Evolutionary conservation across 257 asterid genomes (phyloP), one percentile per base, ranked within the genome.

Genomic region (Solanum paucissectum): DNA sequence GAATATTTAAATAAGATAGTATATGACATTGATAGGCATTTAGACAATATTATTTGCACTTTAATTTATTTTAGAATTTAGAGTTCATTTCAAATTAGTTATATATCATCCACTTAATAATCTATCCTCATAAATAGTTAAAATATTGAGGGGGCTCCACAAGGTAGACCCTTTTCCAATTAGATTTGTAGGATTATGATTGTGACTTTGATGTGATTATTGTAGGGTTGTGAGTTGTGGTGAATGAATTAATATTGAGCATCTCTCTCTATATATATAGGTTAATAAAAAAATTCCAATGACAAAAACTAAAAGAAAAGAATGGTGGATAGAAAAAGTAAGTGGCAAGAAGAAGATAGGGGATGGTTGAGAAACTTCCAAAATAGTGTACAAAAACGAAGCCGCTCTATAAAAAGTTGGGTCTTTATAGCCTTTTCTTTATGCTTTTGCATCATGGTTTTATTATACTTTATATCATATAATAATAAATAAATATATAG

Each of bases 381-480:
- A 37, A 27, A 46, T 71, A n/a, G 37, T 76, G 91, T 34, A 25
- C 75, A 85, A 75, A 89, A 64, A 71, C 89, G 91, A 89, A 89
- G 77, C 89, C 91, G 91, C 86, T 68, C 46, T 25, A 27, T 9
- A n/a, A 46, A 44, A 84, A 29, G 73, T 58, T 5, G 86, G 46
- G 27, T 77, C 84, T 27, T 49, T 81, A 13, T 58, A 20, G 37
- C 8, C 52, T 44, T 44, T 44, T 7, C 52, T n/a, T 42, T 44
- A 42, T 79, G 25, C 84, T 27, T 27, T 79, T 25, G 25, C 64
- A 44, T 79, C 36, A 12, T 40, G 14, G 14, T 9, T 32, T 32
- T 69, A 6, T 60, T 58, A 7, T 58, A 20, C 4, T 60, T 60
- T 12, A 25, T 66, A 25, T 66, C 34, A 25, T 62, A 62, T 9